These are phyloP conservation scores for Zygosaccharomyces sapae DNA, from an alignment of 1,139 yeast genomes.

Conservation along the genomic window DNA sequence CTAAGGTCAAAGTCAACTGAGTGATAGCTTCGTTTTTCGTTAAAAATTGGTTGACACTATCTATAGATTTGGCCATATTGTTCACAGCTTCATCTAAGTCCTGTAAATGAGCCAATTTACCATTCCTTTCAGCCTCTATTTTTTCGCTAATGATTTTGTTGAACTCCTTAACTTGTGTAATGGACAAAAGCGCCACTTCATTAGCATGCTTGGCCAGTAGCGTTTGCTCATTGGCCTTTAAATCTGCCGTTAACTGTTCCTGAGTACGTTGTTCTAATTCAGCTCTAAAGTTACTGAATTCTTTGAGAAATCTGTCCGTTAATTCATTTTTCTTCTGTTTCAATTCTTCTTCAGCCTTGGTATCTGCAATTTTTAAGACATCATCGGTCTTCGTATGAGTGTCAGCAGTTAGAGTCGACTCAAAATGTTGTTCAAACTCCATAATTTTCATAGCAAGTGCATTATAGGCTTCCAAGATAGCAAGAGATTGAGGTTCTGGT, in stretches of 20 bases:
- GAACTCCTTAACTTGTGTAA: slow-evolving; percentile 69
- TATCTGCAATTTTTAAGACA: slow-evolving; percentile 22
- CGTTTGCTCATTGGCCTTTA: slow-evolving; percentile 65
- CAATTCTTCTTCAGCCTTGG: slow-evolving; percentile 29
- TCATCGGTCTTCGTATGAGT: slow-evolving; percentile 26
- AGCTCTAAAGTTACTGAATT: slow-evolving; percentile 59
- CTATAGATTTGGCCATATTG: slow-evolving; percentile 34
- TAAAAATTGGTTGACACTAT: slow-evolving; percentile 24
- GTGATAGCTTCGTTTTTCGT: slow-evolving; percentile 31
- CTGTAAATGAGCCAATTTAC: slow-evolving; percentile 67
- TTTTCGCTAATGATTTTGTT: slow-evolving; percentile 58
- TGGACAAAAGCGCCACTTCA: slow-evolving; percentile 65
- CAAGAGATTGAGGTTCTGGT: slow-evolving; percentile 32
- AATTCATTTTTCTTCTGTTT: slow-evolving; percentile 38
- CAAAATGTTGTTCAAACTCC: slow-evolving; percentile 20
- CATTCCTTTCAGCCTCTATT: slow-evolving; percentile 76
- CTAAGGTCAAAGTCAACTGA: slow-evolving; percentile 26
- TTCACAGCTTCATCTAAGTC: slow-evolving; percentile 55
- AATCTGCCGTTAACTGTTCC: slow-evolving; percentile 57
- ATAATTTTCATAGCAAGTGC: slow-evolving; percentile 22
- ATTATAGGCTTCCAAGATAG: slow-evolving; percentile 30
- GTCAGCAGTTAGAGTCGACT: slow-evolving; percentile 20
- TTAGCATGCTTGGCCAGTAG: slow-evolving; percentile 73
- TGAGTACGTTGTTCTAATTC: slow-evolving; percentile 62
- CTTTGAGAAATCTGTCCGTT: slow-evolving; percentile 48